These are phyloP conservation scores for Beauveria asiatica DNA, from an alignment of 2,329 filamentous ascomycete species.

Conservation along the genomic window DNA sequence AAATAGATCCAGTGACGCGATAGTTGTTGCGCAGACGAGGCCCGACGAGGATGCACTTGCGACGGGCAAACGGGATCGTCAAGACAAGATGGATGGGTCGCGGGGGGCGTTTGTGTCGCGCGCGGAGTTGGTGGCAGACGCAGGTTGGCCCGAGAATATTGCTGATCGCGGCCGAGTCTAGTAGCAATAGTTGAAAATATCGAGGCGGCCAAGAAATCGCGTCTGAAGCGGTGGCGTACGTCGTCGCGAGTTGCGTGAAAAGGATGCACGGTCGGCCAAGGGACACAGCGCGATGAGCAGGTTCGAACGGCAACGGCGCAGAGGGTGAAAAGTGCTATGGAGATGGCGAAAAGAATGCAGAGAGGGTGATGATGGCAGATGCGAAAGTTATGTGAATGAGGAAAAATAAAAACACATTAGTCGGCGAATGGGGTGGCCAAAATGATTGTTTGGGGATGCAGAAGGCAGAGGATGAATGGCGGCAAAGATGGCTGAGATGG, in stretches of 20 bases:
- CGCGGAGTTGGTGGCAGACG: neutral
- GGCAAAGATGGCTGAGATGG: slow-evolving; percentile 1
- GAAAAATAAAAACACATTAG: neutral
- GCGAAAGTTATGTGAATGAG: neutral
- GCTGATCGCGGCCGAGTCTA: neutral
- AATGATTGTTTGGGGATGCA: neutral
- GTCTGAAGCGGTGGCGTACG: neutral
- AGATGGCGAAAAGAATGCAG: neutral
- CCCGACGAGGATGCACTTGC: neutral
- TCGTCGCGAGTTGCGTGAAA: neutral
- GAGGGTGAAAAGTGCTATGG: neutral
- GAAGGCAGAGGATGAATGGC: slow-evolving; percentile 1
- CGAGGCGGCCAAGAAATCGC: neutral
- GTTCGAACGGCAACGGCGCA: neutral
- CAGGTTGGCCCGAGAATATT: too few species aligned
- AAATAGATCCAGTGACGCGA: neutral
- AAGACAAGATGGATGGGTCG: neutral
- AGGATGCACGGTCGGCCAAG: slow-evolving; percentile 1
- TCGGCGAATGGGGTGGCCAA: neutral
- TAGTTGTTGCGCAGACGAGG: neutral
- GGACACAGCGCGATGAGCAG: neutral
- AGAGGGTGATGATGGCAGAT: neutral
- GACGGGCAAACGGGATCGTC: slow-evolving; percentile 4
- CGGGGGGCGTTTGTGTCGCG: neutral
- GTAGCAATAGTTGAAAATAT: neutral